Evolutionary conservation across 176 grass and related monocot species (phyloP).

Genomic region (Oryza nivara): DNA sequence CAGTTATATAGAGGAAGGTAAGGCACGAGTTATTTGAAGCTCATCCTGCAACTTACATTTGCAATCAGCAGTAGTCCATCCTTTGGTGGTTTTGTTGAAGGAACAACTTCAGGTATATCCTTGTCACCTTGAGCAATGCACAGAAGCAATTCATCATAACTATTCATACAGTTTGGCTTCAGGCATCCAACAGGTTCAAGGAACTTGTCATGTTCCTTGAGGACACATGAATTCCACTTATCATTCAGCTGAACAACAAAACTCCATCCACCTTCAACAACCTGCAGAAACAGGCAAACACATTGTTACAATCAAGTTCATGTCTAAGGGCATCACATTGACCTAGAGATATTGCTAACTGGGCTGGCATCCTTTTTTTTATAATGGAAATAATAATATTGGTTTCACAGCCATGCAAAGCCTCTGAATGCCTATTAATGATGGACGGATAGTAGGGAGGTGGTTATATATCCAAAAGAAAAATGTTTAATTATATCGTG

Average conservation of each 20-base stretch:
- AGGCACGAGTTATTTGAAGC: conserved; percentile 1
- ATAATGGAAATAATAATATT: background rate
- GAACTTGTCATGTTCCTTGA: conserved; percentile 40
- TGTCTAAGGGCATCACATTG: background rate
- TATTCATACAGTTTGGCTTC: conserved; percentile 44
- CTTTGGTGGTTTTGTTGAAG: conserved; percentile 46
- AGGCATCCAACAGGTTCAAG: conserved; percentile 10
- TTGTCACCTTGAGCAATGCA: conserved; percentile 67
- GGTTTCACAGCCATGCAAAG: background rate
- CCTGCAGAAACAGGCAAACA: conserved; percentile 48
- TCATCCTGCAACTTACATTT: conserved; percentile 51
- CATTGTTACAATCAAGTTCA: conserved; percentile 6
- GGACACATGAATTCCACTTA: conserved; percentile 53
- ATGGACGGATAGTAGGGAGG: background rate
- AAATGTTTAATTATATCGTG: conserved; percentile 9
- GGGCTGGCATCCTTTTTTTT: background rate
- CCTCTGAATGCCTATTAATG: background rate
- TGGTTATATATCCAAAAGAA: conserved; percentile 12
- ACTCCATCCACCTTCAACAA: conserved; percentile 51
- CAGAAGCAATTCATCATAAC: conserved; percentile 56
- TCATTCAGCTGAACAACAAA: conserved; percentile 75
- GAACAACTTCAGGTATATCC: conserved; percentile 54
- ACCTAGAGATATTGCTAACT: background rate
- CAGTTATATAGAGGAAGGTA: background rate
- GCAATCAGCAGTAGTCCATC: conserved; percentile 64